phyloP scores from a whole-genome alignment of 768 basidiomycete species.

The Auriculariales sp. region DNA sequence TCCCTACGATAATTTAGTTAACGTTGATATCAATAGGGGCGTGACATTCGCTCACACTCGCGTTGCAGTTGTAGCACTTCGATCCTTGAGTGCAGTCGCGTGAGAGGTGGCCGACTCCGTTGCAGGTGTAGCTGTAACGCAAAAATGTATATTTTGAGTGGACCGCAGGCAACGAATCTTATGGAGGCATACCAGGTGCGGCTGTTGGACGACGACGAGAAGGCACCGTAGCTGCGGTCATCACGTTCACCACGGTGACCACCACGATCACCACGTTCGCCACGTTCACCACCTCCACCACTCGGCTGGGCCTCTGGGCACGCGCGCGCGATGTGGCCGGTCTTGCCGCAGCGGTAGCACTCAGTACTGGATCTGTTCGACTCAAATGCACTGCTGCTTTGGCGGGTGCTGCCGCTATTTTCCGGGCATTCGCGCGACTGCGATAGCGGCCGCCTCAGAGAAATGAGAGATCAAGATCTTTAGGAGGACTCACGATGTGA shows the following conservation, averaged over 20 bases:
- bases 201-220: constrained; percentile 8
- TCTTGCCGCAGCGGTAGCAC: constrained; percentile 77
- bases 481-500: constrained; percentile 57
- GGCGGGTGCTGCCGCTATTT: constrained; percentile 13
- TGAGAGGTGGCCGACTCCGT: constrained; percentile 75
- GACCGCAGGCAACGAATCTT: neutral
- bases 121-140: constrained; percentile 59
- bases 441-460: constrained; percentile 9
- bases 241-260: constrained; percentile 29
- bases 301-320: constrained; percentile 46
- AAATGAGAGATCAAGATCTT: constrained; percentile 12
- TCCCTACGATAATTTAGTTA: constrained; percentile 30
- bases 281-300: constrained; percentile 19
- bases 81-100: constrained; percentile 75
- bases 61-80: constrained; percentile 80
- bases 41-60: constrained; percentile 30
- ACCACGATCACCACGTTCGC: constrained; percentile 21
- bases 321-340: constrained; percentile 71
- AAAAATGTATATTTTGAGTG: constrained; percentile 6
- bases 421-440: constrained; percentile 75
- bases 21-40: constrained; percentile 15
- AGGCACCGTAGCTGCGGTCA: constrained; percentile 2
- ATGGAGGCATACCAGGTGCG: constrained; percentile 26
- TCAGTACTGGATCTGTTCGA: constrained; percentile 31
- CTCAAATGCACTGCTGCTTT: constrained; percentile 17